phyloP scores from a whole-genome alignment of 23 red algal genomes.

The Gracilaria caudata region DNA sequence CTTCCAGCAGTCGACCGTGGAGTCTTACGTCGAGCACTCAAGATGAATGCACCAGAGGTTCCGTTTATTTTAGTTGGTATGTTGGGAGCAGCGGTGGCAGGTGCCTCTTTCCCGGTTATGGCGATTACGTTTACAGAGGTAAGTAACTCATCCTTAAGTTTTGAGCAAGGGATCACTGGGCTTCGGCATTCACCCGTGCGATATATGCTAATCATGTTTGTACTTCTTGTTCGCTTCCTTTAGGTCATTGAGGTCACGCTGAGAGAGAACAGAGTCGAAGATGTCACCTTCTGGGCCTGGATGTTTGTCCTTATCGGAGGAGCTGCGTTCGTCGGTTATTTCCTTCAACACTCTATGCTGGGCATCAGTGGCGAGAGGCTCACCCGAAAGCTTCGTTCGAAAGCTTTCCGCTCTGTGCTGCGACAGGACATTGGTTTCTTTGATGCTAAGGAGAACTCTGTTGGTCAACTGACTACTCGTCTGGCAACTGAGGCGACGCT shows the following conservation, averaged over 20 bases:
- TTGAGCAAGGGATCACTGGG: background rate
- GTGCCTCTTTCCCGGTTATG: constrained; percentile 63
- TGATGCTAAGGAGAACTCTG: constrained; percentile 72
- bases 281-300: constrained; percentile 56
- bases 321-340: constrained; percentile 58
- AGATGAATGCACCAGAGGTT: constrained; percentile 51
- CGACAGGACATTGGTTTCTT: constrained; percentile 91
- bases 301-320: constrained; percentile 67
- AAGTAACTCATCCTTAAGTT: background rate
- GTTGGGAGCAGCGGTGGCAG: constrained; percentile 47
- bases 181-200: background rate
- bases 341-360: constrained; percentile 70
- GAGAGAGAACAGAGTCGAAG: constrained; percentile 11
- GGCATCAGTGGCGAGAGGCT: constrained; percentile 88
- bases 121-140: constrained; percentile 67
- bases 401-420: constrained; percentile 82
- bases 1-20: constrained; percentile 50
- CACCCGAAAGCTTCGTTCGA: constrained; percentile 74
- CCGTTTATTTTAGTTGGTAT: constrained; percentile 71
- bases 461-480: constrained; percentile 65
- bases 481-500: constrained; percentile 71
- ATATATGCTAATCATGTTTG: background rate
- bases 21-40: constrained; percentile 55
- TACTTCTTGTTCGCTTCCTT: background rate
- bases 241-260: constrained; percentile 61